These are phyloP conservation scores for Exidia glandulosa DNA, from an alignment of 768 basidiomycete species.

Conservation along the genomic window DNA sequence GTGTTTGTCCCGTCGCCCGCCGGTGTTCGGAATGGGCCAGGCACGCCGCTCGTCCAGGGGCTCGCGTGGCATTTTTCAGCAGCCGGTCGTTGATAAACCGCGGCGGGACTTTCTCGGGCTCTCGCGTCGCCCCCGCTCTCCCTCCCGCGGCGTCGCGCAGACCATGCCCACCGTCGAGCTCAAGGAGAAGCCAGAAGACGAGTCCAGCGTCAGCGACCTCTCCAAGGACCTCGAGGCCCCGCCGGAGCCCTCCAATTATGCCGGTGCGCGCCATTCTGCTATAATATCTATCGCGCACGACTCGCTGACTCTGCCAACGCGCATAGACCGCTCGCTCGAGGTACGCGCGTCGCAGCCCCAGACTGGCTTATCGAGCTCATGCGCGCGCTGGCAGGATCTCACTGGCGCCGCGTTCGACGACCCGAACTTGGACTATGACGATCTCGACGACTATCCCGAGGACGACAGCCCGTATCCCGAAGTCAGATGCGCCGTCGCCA, in stretches of 20 bases:
- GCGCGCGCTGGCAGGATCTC: not conserved
- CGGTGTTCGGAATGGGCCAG: not conserved
- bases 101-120: not conserved
- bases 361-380: not conserved
- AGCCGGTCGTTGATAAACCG: not conserved
- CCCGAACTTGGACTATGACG: not conserved
- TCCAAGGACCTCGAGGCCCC: not conserved
- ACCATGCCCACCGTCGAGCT: not conserved
- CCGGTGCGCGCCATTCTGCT: not conserved
- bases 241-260: not conserved
- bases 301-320: no score
- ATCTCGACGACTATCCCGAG: not conserved
- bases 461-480: conserved; percentile 42
- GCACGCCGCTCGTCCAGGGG: no score
- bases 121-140: not conserved
- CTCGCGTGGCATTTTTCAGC: not conserved
- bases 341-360: not conserved
- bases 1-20: not conserved
- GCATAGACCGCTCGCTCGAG: not conserved
- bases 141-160: not conserved
- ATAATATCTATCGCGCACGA: no score
- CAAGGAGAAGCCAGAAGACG: not conserved
- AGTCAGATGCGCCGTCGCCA: conserved; percentile 39
- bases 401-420: not conserved
- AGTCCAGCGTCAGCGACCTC: not conserved